Base-by-base conservation (phyloP, 2,329 filamentous ascomycete species). In the Lizonia empirigonia region DNA sequence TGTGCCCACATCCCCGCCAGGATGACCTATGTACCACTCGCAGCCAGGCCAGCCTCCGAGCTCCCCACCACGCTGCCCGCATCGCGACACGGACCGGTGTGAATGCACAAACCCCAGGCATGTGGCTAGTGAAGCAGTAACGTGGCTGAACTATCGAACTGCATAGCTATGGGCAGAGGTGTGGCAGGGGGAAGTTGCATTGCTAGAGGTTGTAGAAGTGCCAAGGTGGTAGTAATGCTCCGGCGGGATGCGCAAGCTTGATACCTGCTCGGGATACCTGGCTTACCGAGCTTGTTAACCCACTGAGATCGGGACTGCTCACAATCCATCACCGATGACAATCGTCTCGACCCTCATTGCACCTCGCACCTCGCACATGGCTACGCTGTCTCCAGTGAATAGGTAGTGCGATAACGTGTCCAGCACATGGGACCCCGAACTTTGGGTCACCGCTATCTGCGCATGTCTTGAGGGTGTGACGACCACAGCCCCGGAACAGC, bases 361-460 rank as follows among this genome's bases (percentile, higher is more conserved):
- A 12, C 16, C 27, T 8, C 15, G 7, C 29, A n/a, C 29, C 13
- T 13, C 7, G 7, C 40, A 16, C 22, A 20, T 24, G 20, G 22
- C 34, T 23, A 15, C 7, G 29, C 29, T 35, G 12, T 23, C 23
- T 33, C 27, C 20, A 29, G 16, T 36, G 32, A n/a, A 24, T n/a
- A n/a, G n/a, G n/a, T n/a, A n/a, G n/a, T n/a, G 12, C 35, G 35
- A 50, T 41, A 46, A 44, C 49, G 49, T 52, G 49, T 47, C 42
- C 32, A 22, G 16, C 42, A 47, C 49, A 47, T 47, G 42, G 42
- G 24, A 13, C 13, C 19, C 45, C 15, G 13, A 32, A 10, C 15
- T 12, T 20, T 37, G 32, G 10, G 19, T 15, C 22, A 15, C 5
- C 13, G 12, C n/a, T n/a, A n/a, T n/a, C n/a, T n/a, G n/a, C 19